These are phyloP conservation scores for Ocimum tenuiflorum DNA, from an alignment of 257 asterid species.

Conservation along the genomic window DNA sequence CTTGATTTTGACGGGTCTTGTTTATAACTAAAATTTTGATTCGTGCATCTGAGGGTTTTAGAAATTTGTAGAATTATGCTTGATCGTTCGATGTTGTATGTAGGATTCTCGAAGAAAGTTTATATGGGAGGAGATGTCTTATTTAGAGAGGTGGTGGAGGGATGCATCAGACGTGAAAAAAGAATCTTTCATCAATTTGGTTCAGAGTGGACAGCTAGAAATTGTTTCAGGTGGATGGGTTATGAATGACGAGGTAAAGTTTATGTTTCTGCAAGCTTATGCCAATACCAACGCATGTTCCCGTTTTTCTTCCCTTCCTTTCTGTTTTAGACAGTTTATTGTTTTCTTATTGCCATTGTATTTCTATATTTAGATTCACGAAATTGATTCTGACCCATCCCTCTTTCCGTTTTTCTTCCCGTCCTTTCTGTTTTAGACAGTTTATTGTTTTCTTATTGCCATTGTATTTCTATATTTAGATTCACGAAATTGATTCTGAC, in stretches of 20 bases:
- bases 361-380: background rate
- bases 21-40: background rate
- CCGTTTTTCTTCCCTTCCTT: background rate
- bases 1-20: background rate
- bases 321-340: background rate
- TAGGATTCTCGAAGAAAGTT: conserved; percentile 85
- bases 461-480: background rate
- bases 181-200: conserved; percentile 68
- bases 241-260: conserved; percentile 96
- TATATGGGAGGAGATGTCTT: conserved; percentile 99
- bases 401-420: background rate
- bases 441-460: background rate
- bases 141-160: conserved; percentile 99
- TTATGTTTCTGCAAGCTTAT: background rate
- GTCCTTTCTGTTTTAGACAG: background rate
- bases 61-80: conserved; percentile 1
- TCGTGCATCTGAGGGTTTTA: background rate
- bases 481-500: conserved; percentile 3
- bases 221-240: conserved; percentile 99
- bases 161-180: conserved; percentile 64
- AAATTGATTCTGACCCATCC: conserved; percentile 1
- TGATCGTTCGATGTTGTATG: conserved; percentile 17
- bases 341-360: background rate
- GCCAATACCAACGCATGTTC: background rate
- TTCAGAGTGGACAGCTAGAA: conserved; percentile 84